A percentile compares a stretch with the other conserved stretches of the same genome.
Conservation (phyloP, 176 grass and related monocot species). For the Triticum aestivum region DNA sequence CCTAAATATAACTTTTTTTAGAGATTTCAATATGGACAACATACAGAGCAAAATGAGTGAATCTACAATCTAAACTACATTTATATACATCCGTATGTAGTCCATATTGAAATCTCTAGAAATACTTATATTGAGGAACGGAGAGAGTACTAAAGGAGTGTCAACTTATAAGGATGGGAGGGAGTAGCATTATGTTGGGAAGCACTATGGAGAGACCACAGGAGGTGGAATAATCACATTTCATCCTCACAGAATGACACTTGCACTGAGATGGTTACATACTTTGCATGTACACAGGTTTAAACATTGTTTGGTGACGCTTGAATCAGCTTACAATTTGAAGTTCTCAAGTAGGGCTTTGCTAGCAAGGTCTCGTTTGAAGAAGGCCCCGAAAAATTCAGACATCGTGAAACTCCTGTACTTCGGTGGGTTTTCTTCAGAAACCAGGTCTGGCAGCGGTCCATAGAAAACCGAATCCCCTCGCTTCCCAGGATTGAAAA, state of each 20-base stretch:
- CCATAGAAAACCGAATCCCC: constrained; percentile 60
- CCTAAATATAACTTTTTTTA: no score
- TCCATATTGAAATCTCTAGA: no score
- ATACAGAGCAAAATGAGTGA: no score
- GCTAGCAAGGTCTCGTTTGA: constrained; percentile 54
- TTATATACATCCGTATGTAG: no score
- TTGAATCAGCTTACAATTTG: constrained; percentile 38
- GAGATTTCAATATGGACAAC: no score
- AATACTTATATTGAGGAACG: no score
- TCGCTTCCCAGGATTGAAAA: constrained; percentile 65
- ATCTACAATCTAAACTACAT: no score
- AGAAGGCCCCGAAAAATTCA: constrained; percentile 69
- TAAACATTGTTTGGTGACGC: background rate
- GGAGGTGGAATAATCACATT: background rate
- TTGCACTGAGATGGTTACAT: background rate
- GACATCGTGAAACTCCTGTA: constrained; percentile 60
- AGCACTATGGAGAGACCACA: background rate
- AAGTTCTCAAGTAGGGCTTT: constrained; percentile 64
- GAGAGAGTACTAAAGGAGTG: no score
- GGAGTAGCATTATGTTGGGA: background rate
- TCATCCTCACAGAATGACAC: background rate
- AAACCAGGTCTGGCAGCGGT: constrained; percentile 53
- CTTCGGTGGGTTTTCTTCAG: constrained; percentile 42
- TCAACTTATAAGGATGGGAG: no score
- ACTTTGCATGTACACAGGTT: background rate